Percentiles rank a stretch among this genome's conserved stretches.
These are phyloP conservation scores for Inga laurina DNA, from an alignment of 306 rosid genomes.

Conservation along the genomic window DNA sequence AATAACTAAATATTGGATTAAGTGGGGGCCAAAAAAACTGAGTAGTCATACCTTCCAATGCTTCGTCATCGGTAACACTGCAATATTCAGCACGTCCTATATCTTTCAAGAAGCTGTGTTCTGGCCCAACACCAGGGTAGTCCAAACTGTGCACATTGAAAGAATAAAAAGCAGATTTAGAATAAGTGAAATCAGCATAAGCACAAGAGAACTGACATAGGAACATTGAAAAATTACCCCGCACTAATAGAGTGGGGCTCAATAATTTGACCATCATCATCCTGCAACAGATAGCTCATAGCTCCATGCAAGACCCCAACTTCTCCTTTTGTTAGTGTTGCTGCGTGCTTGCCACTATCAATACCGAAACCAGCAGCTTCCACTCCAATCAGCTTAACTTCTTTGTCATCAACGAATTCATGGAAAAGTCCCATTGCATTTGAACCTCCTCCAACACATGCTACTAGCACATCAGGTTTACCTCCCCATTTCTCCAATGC, in stretches of 20 bases:
- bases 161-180: constrained; percentile 20
- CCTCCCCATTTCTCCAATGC: constrained; percentile 97
- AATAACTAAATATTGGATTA: constrained; percentile 3
- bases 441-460: constrained; percentile 98
- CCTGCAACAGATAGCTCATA: constrained; percentile 95
- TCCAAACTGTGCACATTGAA: constrained; percentile 62
- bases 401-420: constrained; percentile 77
- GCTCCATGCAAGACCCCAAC: constrained; percentile 95
- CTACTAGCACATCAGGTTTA: constrained; percentile 81
- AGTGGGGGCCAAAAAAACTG: neutral
- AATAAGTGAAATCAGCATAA: constrained; percentile 16
- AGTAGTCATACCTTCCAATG: constrained; percentile 71
- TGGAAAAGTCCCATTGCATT: constrained; percentile 96
- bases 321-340: constrained; percentile 88
- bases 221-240: constrained; percentile 56
- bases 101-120: constrained; percentile 92
- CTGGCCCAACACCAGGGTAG: constrained; percentile 99
- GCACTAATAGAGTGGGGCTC: constrained; percentile 98
- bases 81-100: constrained; percentile 75
- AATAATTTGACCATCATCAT: constrained; percentile 91
- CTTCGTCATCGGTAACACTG: constrained; percentile 83
- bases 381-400: constrained; percentile 78
- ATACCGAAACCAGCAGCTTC: constrained; percentile 95
- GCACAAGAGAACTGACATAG: constrained; percentile 7
- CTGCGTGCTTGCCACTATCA: constrained; percentile 93